These are phyloP conservation scores for Aspergillus cavernicola DNA, from an alignment of 495 filamentous ascomycete genomes.

Conservation along the genomic window DNA sequence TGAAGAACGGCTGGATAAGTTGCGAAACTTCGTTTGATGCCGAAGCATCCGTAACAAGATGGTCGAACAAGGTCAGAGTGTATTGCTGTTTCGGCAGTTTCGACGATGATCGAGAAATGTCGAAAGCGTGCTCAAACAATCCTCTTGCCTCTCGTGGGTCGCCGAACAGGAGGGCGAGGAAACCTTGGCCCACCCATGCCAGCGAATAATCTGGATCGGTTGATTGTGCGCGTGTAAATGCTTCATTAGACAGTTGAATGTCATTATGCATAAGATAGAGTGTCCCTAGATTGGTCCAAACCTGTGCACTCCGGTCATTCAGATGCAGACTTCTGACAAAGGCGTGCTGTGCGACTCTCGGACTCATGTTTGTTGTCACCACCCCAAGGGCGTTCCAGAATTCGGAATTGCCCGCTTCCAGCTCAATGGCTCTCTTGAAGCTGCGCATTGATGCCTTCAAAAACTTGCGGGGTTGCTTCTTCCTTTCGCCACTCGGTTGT, in stretches of 20 bases:
- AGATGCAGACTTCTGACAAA: constrained; percentile 89
- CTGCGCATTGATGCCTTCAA: constrained; percentile 81
- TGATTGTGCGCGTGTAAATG: constrained; percentile 87
- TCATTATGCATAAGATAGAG: constrained; percentile 84
- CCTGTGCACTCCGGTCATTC: constrained; percentile 78
- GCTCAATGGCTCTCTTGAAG: constrained; percentile 95
- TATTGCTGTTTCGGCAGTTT: constrained; percentile 71
- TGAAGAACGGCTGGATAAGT: constrained; percentile 77
- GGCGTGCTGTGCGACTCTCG: constrained; percentile 86
- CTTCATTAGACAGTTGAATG: constrained; percentile 74
- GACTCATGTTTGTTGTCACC: constrained; percentile 77
- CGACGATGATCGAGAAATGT: constrained; percentile 76
- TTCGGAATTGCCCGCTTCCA: constrained; percentile 91
- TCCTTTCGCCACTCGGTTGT: constrained; percentile 29
- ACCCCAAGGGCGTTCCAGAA: constrained; percentile 98
- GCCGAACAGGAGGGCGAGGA: constrained; percentile 72
- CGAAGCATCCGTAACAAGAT: constrained; percentile 54
- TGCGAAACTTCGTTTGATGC: constrained; percentile 57
- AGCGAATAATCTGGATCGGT: constrained; percentile 87
- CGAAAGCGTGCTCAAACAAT: constrained; percentile 93
- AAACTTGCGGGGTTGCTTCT: constrained; percentile 54
- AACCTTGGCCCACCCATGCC: constrained; percentile 91
- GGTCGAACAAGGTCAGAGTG: constrained; percentile 72
- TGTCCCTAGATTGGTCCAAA: constrained; percentile 88
- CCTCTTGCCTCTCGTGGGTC: constrained; percentile 70